phyloP scores from a whole-genome alignment of 2,329 filamentous ascomycete genomes.

The Elsinoe australis region DNA sequence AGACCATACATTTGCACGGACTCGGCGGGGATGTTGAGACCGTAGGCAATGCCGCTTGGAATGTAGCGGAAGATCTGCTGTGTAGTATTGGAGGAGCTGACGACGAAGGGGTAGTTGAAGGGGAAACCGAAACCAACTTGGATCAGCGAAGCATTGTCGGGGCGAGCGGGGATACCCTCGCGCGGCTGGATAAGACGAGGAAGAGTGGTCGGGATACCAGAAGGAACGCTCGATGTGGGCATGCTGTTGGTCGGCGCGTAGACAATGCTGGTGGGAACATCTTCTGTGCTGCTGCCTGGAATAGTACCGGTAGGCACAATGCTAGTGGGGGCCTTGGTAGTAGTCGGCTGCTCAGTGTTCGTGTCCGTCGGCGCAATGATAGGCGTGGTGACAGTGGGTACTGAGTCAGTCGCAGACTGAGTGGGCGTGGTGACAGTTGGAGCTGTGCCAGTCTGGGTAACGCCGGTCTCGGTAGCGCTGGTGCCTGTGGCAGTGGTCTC shows the following conservation, averaged over 20 bases:
- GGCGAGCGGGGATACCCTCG: constrained; percentile 48
- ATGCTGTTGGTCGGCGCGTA: constrained; percentile 41
- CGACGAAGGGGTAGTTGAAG: constrained; percentile 79
- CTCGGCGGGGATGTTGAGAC: constrained; percentile 43
- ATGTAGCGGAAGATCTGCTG: constrained; percentile 78
- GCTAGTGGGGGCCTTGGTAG: constrained; percentile 32
- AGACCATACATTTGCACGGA: constrained; percentile 63
- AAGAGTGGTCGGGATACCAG: constrained; percentile 56
- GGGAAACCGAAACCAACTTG: constrained; percentile 77
- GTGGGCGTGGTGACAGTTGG: constrained; percentile 1
- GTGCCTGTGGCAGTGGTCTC: no score
- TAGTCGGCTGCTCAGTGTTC: constrained; percentile 22
- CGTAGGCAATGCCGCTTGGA: constrained; percentile 61
- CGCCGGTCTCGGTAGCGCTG: background rate
- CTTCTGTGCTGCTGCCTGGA: constrained; percentile 35
- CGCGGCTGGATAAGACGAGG: constrained; percentile 70
- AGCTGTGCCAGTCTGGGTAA: background rate
- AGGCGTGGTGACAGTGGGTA: constrained; percentile 13
- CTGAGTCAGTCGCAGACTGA: background rate
- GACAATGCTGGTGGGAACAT: constrained; percentile 56
- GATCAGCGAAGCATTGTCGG: constrained; percentile 61
- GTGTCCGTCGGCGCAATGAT: constrained; percentile 18
- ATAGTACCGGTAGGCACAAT: constrained; percentile 43
- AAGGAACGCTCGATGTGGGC: constrained; percentile 38
- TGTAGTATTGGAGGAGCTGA: constrained; percentile 60